Evolutionary conservation across 495 filamentous ascomycete species (phyloP), one percentile per base, ranked within the genome.

Genomic region (Endocarpon pusillum): DNA sequence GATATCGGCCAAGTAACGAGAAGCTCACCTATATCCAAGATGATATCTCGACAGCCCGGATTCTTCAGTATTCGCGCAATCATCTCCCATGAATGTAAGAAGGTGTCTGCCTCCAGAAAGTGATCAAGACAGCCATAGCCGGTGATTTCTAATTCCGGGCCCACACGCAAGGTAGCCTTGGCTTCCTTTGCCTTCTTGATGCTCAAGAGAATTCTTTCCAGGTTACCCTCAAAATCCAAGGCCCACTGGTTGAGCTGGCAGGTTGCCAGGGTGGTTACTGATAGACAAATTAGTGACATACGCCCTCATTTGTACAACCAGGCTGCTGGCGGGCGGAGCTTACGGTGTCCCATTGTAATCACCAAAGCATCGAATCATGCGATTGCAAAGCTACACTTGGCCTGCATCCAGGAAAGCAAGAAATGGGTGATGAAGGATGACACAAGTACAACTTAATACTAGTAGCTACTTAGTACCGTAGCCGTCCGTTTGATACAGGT

Each of bases 211-310:
- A 91, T 91, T 4, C 85, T 65, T 20, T 67, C 55, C 1, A 59
- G 52, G 45, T 92, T 92, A 15, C 84, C 85, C 42, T 78, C 73
- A 49, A 75, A 81, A 43, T 89, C 82, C 1, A 87, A 16, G 55
- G 33, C 30, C 33, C 32, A 39, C 37, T 62, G 57, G 32, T 57
- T 61, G 19, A 63, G 53, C 39, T 55, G 46, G 42, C 62, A 67
- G 21, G 66, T 66, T 23, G 66, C 64, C 3, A 67, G 43, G 20
- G 58, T 62, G 17, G 59, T 49, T 12, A 64, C n/a, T n/a, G n/a
- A n/a, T n/a, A n/a, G n/a, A n/a, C n/a, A n/a, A n/a, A n/a, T n/a
- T n/a, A n/a, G n/a, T n/a, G n/a, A n/a, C n/a, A n/a, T n/a, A n/a
- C n/a, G n/a, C n/a, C n/a, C n/a, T n/a, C n/a, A n/a, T n/a, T n/a